These are phyloP conservation scores for Xylaria sp. DNA, from an alignment of 2,329 filamentous ascomycete species.

Conservation along the genomic window DNA sequence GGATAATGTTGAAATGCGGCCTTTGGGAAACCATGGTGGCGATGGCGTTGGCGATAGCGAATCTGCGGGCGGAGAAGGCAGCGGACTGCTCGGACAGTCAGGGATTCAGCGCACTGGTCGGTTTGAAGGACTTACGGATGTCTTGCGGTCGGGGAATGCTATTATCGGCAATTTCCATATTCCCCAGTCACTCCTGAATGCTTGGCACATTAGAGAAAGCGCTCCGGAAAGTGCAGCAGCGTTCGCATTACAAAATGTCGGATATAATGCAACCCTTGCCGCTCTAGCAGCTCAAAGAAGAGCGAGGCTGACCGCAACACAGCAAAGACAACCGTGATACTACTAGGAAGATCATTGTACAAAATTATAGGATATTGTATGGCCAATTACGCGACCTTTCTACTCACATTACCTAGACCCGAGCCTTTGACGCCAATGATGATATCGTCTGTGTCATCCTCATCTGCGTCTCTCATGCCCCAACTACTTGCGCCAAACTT, in stretches of 20 bases:
- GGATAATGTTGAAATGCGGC: slow-evolving; percentile 59
- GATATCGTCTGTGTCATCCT: slow-evolving; percentile 76
- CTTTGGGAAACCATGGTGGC: slow-evolving; percentile 45
- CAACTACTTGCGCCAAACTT: slow-evolving; percentile 91
- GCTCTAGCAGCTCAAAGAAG: slow-evolving; percentile 60
- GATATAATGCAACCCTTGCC: slow-evolving; percentile 65
- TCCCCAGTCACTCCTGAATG: slow-evolving; percentile 59
- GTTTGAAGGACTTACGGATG: slow-evolving; percentile 51
- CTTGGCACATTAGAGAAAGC: slow-evolving; percentile 55
- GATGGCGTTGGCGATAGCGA: slow-evolving; percentile 27
- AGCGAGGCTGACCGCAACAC: slow-evolving; percentile 48
- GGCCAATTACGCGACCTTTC: slow-evolving; percentile 75
- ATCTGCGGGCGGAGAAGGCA: slow-evolving; percentile 42
- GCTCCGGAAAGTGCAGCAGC: slow-evolving; percentile 57
- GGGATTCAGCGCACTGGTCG: slow-evolving; percentile 38
- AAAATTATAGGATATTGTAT: slow-evolving; percentile 45
- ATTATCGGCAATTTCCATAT: slow-evolving; percentile 65
- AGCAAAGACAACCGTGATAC: slow-evolving; percentile 42
- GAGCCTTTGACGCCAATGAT: slow-evolving; percentile 91
- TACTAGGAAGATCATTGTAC: slow-evolving; percentile 40
- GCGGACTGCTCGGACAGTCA: slow-evolving; percentile 45
- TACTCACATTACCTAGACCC: slow-evolving; percentile 93
- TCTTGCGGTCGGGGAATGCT: slow-evolving; percentile 65
- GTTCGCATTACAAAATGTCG: slow-evolving; percentile 63
- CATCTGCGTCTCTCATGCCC: slow-evolving; percentile 81